These are phyloP conservation scores for Telopea speciosissima DNA, from an alignment of 177 flowering plant species.

Conservation along the genomic window DNA sequence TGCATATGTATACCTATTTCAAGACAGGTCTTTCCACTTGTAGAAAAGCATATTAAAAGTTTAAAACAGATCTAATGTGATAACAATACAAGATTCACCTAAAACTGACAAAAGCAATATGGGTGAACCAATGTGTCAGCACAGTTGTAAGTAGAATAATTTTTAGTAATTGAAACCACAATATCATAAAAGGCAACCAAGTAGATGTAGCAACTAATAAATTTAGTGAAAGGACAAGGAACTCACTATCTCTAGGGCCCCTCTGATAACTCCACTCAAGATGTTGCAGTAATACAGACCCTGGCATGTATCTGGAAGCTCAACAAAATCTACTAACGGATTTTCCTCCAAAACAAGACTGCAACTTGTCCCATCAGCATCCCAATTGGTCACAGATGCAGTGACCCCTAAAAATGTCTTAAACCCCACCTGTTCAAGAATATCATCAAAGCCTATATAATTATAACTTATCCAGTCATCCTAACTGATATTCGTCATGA, in stretches of 20 bases:
- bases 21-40: too few relatives aligned
- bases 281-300: slow-evolving; percentile 90
- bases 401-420: slow-evolving; percentile 95
- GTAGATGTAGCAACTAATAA: background rate
- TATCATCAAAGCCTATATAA: background rate
- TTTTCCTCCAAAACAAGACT: slow-evolving; percentile 87
- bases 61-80: too few relatives aligned
- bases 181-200: too few relatives aligned
- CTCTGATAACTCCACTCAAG: slow-evolving; percentile 87
- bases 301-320: slow-evolving; percentile 97
- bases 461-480: too few relatives aligned
- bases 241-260: slow-evolving; percentile 94
- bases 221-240: background rate
- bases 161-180: too few relatives aligned
- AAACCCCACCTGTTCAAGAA: slow-evolving; percentile 72
- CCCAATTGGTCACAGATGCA: slow-evolving; percentile 91
- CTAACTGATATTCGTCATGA: too few relatives aligned
- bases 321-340: slow-evolving; percentile 95
- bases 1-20: too few relatives aligned
- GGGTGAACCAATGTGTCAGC: too few relatives aligned
- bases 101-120: too few relatives aligned
- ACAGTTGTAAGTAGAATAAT: too few relatives aligned
- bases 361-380: slow-evolving; percentile 85
- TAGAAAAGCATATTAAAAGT: too few relatives aligned
- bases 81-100: too few relatives aligned